Evolutionary conservation across 164 flowering plant genomes (phyloP).

Genomic region (Aristolochia contorta): DNA sequence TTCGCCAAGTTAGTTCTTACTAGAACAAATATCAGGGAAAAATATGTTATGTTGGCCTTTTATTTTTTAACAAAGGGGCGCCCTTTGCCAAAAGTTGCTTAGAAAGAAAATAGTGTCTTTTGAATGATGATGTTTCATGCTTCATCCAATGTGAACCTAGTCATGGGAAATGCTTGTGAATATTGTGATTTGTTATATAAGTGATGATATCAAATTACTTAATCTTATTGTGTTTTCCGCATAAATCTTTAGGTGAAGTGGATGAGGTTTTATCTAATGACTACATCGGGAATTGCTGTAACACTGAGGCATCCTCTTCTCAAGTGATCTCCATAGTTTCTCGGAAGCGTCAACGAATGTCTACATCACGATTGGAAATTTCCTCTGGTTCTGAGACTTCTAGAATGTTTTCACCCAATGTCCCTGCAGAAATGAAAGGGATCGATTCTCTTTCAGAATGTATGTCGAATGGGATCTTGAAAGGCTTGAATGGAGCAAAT

Average conservation of each 20-base stretch:
- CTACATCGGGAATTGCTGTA: conserved; percentile 25
- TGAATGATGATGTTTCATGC: no score
- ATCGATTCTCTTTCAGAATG: conserved; percentile 33
- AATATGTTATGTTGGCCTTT: no score
- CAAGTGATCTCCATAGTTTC: conserved; percentile 22
- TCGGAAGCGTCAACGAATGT: conserved; percentile 24
- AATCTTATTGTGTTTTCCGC: not conserved
- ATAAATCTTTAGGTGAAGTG: conserved; percentile 27
- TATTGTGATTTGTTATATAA: not conserved
- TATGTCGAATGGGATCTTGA: conserved; percentile 29
- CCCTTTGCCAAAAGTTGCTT: no score
- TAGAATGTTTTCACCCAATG: conserved; percentile 19
- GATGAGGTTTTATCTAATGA: conserved; percentile 19
- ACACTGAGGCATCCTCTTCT: conserved; percentile 19
- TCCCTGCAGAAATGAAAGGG: conserved; percentile 25
- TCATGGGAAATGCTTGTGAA: no score
- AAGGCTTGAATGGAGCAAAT: conserved; percentile 19
- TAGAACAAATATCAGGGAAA: no score
- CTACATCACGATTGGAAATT: conserved; percentile 15
- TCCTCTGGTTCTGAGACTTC: conserved; percentile 31
- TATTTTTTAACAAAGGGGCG: no score
- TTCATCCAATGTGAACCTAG: no score
- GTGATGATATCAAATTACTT: not conserved
- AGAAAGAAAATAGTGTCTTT: no score
- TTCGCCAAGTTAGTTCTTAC: no score